Conservation (phyloP, 164 flowering plant genomes). For the Chloranthus sessilifolius region DNA sequence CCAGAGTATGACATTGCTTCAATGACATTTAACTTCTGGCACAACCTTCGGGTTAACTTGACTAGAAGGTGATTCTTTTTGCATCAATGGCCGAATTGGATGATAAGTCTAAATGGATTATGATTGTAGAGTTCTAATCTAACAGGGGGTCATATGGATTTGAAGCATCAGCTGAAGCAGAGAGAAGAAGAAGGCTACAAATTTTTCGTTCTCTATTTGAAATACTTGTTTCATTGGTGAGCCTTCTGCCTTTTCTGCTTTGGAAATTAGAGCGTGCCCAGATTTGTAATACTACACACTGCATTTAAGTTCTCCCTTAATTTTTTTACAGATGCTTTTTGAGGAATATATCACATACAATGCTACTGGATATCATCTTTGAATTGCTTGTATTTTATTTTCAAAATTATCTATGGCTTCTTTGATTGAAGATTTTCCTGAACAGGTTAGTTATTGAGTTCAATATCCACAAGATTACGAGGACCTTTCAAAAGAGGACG, state of each 20-base stretch:
- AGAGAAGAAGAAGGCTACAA: conserved; percentile 71
- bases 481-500: conserved; percentile 83
- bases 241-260: too few relatives aligned
- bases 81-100: background rate
- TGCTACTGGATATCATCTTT: too few relatives aligned
- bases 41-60: conserved; percentile 82
- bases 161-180: conserved; percentile 75
- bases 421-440: conserved; percentile 12
- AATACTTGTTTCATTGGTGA: conserved; percentile 87
- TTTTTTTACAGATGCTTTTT: too few relatives aligned
- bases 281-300: too few relatives aligned
- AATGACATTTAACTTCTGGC: conserved; percentile 98
- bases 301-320: too few relatives aligned
- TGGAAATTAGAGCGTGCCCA: too few relatives aligned
- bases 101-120: background rate
- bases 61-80: conserved; percentile 54
- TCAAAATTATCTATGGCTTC: conserved; percentile 1
- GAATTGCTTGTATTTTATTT: conserved; percentile 7
- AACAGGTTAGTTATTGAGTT: conserved; percentile 86
- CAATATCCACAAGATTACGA: conserved; percentile 79
- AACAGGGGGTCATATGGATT: conserved; percentile 62
- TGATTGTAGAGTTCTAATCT: conserved; percentile 12
- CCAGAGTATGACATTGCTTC: conserved; percentile 94
- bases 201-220: conserved; percentile 73
- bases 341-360: too few relatives aligned